Conservation (phyloP, 2,329 filamentous ascomycete genomes). For the Calonectria pseudoturangicola region DNA sequence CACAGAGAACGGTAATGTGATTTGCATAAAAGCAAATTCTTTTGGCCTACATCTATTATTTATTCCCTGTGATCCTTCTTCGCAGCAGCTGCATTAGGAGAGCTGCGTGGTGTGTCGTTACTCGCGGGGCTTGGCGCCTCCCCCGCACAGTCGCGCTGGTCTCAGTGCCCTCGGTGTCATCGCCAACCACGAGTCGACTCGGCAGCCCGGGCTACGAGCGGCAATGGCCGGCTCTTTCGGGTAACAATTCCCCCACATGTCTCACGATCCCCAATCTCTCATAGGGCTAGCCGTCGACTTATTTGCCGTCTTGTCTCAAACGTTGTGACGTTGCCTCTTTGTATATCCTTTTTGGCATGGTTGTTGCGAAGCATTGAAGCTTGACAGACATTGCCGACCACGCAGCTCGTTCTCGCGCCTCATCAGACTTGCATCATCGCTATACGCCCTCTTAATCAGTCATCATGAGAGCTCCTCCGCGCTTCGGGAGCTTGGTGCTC, state of each 20-base stretch:
- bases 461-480: slow-evolving; percentile 49
- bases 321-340: slow-evolving; percentile 7
- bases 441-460: not conserved
- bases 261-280: slow-evolving; percentile 15
- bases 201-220: slow-evolving; percentile 56
- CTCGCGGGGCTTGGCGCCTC: not conserved
- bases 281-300: slow-evolving; percentile 7
- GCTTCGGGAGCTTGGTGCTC: slow-evolving; percentile 58
- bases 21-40: too few species aligned
- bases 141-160: slow-evolving; percentile 4
- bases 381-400: not conserved
- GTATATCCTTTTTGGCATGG: slow-evolving; percentile 5
- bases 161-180: slow-evolving; percentile 9
- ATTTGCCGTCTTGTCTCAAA: slow-evolving; percentile 6
- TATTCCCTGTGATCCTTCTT: too few species aligned
- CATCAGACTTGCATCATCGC: too few species aligned
- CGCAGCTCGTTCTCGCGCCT: not conserved
- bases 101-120: too few species aligned
- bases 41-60: too few species aligned
- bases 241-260: slow-evolving; percentile 50
- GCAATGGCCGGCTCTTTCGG: slow-evolving; percentile 61
- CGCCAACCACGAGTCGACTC: slow-evolving; percentile 31
- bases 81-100: too few species aligned
- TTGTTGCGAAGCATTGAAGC: slow-evolving; percentile 8
- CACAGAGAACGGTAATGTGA: too few species aligned